Conservation (phyloP, 116 monocot genomes). For the Cymodocea nodosa region DNA sequence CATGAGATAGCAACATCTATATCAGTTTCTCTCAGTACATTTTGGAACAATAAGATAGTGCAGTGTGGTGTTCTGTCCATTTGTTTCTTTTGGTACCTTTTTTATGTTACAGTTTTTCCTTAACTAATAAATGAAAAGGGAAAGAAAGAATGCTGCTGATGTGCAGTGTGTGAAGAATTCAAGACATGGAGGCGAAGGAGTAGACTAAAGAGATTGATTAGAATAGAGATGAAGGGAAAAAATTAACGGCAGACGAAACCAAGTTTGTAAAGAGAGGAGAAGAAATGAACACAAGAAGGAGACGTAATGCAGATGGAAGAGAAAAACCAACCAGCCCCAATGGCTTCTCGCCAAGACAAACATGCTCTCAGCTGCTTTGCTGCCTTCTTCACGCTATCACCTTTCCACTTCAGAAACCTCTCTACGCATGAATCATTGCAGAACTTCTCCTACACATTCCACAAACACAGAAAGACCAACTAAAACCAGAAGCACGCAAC, state of each 20-base stretch:
- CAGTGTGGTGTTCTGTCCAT: neutral
- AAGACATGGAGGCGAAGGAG: neutral
- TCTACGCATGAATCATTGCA: constrained; percentile 81
- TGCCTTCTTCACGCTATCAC: constrained; percentile 82
- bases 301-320: neutral
- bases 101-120: neutral
- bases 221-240: neutral
- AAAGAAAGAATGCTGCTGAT: too few species aligned
- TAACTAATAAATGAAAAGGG: too few species aligned
- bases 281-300: too few species aligned
- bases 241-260: neutral
- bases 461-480: neutral
- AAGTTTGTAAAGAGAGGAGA: too few species aligned
- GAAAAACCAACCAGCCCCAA: constrained; percentile 46
- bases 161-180: neutral
- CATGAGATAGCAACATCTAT: too few species aligned
- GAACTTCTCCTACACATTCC: constrained; percentile 62
- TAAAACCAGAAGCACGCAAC: too few species aligned
- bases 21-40: neutral
- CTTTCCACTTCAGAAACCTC: constrained; percentile 53
- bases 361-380: constrained; percentile 75
- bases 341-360: constrained; percentile 75
- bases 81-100: neutral
- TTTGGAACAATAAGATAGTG: neutral
- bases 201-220: neutral